Evolutionary conservation across 257 asterid species (phyloP), one percentile per base, ranked within the genome.

Genomic region (Voacanga thouarsii): DNA sequence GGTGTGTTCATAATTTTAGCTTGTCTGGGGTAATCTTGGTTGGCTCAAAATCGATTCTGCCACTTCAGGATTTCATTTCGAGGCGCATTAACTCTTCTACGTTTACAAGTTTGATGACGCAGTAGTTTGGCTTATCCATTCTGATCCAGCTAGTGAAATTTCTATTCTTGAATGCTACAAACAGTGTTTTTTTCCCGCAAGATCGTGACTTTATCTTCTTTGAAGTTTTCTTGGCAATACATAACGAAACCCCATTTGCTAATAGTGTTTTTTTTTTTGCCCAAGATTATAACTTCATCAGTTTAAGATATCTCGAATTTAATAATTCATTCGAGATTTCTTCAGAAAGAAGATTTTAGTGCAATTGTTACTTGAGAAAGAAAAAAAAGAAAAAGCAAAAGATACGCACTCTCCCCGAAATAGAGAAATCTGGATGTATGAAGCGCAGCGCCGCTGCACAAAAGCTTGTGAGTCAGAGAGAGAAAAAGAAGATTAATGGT

Each of bases 391-490:
- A 50, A 30, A 57, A 26, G 15, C 11, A 68, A 63, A 65, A 19
- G 49, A 30, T 16, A 50, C 64, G 45, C 2, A 14, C 21, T 45
- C 28, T n/a, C 64, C 47, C 50, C 12, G 66, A 21, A 77, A n/a
- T 24, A 24, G 30, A 24, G 28, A 23, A 41, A 30, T 50, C 21
- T n/a, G 55, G 47, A 67, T 45, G 83, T n/a, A n/a, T n/a, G n/a
- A n/a, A 51, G 82, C 78, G 82, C 50, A 79, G 30, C 75, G 82
- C 75, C 75, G 70, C 75, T 67, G 82, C 59, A n/a, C 0, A 71
- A 49, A 21, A 24, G 56, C 6, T 72, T 19, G 72, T 39, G 30
- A 75, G 78, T 72, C 70, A 79, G 81, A 43, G 30, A 21, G 61
- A 55, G 39, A 66, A 51, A 49, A 70, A 23, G 43, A 18, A 1